These are phyloP conservation scores for Aspergillus versicolor DNA, from an alignment of 2,329 filamentous ascomycete genomes.

Conservation along the genomic window DNA sequence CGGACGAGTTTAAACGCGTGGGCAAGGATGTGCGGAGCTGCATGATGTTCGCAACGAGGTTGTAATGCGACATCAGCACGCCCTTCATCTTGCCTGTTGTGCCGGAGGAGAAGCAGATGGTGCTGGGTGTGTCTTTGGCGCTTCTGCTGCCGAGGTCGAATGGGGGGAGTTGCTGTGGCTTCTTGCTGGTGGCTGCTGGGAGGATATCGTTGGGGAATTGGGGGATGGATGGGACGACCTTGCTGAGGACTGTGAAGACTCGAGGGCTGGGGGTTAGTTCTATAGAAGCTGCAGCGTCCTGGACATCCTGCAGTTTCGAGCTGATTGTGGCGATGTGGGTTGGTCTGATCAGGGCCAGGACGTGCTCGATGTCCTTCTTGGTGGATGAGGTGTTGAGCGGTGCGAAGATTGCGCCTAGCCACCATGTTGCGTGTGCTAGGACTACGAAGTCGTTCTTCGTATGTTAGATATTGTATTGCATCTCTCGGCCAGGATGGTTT, in stretches of 20 bases:
- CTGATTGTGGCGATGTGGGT: conserved; percentile 22
- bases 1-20: conserved; percentile 13
- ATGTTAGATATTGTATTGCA: neutral
- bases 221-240: neutral
- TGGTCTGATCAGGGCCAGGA: conserved; percentile 20
- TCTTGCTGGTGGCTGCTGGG: too few relatives aligned
- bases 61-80: conserved; percentile 74
- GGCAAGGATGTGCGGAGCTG: conserved; percentile 19
- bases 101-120: conserved; percentile 65
- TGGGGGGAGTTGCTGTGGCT: conserved; percentile 10
- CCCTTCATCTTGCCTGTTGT: conserved; percentile 85
- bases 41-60: conserved; percentile 69
- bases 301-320: conserved; percentile 19
- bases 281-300: conserved; percentile 7
- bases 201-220: too few relatives aligned
- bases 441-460: conserved; percentile 24
- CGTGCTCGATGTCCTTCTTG: conserved; percentile 22
- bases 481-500: neutral
- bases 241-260: conserved; percentile 4
- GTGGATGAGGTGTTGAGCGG: conserved; percentile 22
- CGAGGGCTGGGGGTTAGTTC: neutral
- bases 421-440: conserved; percentile 27
- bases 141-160: conserved; percentile 20
- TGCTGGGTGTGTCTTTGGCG: conserved; percentile 20
- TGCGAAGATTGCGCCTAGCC: conserved; percentile 26